phyloP scores from a whole-genome alignment of 371 early-diverging fungal species.

The Lichtheimia ramosa region DNA sequence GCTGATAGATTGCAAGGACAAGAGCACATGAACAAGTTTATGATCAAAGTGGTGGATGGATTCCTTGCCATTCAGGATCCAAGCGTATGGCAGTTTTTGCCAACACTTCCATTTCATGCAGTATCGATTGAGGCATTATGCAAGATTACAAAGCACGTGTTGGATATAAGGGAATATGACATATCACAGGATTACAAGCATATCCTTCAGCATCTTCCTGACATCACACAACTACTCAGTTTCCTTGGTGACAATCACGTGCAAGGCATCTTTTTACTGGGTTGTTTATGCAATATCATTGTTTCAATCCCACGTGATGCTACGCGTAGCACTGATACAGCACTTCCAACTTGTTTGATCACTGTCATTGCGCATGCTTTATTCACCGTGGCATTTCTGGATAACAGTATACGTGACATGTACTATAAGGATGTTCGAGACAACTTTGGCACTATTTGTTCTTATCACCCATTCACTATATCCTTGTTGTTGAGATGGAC shows the following conservation, averaged over 20 bases:
- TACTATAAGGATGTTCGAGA: conserved; percentile 56
- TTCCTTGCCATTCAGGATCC: conserved; percentile 27
- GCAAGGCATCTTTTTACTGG: conserved; percentile 35
- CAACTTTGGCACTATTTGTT: conserved; percentile 42
- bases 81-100: conserved; percentile 49
- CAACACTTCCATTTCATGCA: conserved; percentile 49
- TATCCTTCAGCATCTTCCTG: conserved; percentile 18
- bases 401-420: conserved; percentile 35
- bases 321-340: conserved; percentile 7
- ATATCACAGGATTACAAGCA: conserved; percentile 13
- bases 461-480: conserved; percentile 33
- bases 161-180: conserved; percentile 15
- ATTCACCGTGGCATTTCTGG: conserved; percentile 49
- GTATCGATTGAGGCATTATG: conserved; percentile 41
- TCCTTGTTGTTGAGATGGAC: conserved; percentile 52
- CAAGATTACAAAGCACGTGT: conserved; percentile 26
- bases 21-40: conserved; percentile 18
- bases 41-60: conserved; percentile 12
- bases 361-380: conserved; percentile 42
- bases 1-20: conserved; percentile 18
- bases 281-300: conserved; percentile 34
- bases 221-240: conserved; percentile 26
- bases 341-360: conserved; percentile 26
- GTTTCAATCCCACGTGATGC: conserved; percentile 26
- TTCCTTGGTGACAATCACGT: conserved; percentile 21